Evolutionary conservation across 2,329 filamentous ascomycete species (phyloP), one percentile per base, ranked within the genome.

Genomic region (Xylaria sp.): DNA sequence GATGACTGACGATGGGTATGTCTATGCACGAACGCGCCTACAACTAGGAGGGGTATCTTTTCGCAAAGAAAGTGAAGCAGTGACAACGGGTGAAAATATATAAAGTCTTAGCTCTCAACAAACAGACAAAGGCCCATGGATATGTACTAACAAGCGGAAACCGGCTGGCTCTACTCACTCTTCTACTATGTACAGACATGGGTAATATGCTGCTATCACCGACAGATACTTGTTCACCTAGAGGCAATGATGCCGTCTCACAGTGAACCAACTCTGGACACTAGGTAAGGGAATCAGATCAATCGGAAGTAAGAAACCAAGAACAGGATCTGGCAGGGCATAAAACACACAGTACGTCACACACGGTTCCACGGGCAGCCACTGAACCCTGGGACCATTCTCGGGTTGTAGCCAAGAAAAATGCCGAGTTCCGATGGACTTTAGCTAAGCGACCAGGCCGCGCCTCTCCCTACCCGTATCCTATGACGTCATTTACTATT

Each of bases 361-460:
- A 52, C 45, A 52, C 51, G 17, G 45, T 19, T 14, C 47, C 47
- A 37, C 47, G 35, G 19, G 2, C 17, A 37, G 37, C n/a, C n/a
- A n/a, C n/a, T n/a, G n/a, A n/a, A n/a, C n/a, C n/a, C 49, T 54
- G 28, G 38, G 42, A 42, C 31, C 42, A 38, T 50, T 31, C n/a
- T 31, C 33, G 35, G 14, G 40, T 58, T 19, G 33, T 45, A 17
- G 43, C 43, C 12, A 21, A 17, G 5, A 46, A 31, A 21, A 8
- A 25, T 58, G 55, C 60, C 60, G 50, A 63, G 49, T 55, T 54
- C 60, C 55, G 53, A 23, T 43, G 23, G 33, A 9, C 5, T 31
- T 31, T 31, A 31, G 28, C 28, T 9, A 31, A 9, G 28, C 28
- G 4, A 9, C 28, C 28, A 31, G 28, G 28, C n/a, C n/a, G n/a